Evolutionary conservation across 257 asterid species (phyloP), one percentile per base, ranked within the genome.

Genomic region (Solanum verrucosum): DNA sequence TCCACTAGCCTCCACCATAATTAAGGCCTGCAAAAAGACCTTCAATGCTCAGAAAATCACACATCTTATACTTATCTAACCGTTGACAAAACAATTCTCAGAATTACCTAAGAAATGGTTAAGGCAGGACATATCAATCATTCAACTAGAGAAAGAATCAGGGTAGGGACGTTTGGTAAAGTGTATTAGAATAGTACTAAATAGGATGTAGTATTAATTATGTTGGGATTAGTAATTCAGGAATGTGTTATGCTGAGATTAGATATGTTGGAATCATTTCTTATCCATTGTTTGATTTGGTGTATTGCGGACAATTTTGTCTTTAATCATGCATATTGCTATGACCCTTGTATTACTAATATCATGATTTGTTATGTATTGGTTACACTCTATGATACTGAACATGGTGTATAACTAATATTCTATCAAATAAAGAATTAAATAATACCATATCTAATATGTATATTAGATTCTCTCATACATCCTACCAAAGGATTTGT

Each of bases 11-110:
- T 81, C 83, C 59, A 37, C 27, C 68, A 81, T 46, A 46, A 81
- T 29, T 46, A 46, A 81, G 70, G 85, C 70, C 68, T 16, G 70
- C 70, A 46, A 25, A 12, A 81, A 81, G 20, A 46, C 85, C 85
- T 46, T 49, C 68, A 81, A 81, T 81, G 68, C 85, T 81, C 85
- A 46, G 31, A 38, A 81, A 29, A 81, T 46, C 42, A 81, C 67
- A 29, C 18, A 46, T 46, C n/a, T 29, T 18, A 29, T 81, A 44
- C 35, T n/a, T 40, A n/a, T 33, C 79, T 72, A 72, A 33, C 44
- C 79, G 79, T 33, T 72, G 23, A 72, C 44, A 72, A 72, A 72
- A 16, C 5, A 20, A 20, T 9, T 73, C 11, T 35, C 49, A 35
- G 49, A 72, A 34, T 35, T 73, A 73, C 49, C 15, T 73, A 38